Conservation (phyloP, 495 filamentous ascomycete species). For the Pseudoneurospora amorphoporcata region DNA sequence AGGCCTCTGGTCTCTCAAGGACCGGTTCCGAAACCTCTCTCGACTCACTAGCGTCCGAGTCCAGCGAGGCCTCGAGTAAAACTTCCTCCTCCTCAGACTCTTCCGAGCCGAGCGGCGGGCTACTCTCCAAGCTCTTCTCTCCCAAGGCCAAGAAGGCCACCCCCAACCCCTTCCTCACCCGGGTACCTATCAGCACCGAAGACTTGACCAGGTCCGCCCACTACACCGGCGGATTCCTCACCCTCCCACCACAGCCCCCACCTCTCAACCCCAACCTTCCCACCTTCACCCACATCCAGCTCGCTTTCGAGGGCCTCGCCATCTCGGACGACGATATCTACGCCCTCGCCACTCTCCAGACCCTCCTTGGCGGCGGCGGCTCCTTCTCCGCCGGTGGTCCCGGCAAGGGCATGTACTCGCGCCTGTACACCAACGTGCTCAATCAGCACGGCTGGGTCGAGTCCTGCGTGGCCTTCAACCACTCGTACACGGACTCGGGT, state of each 20-base stretch:
- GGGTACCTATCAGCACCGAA: slow-evolving; percentile 32
- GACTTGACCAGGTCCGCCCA: slow-evolving; percentile 60
- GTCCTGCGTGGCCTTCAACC: slow-evolving; percentile 89
- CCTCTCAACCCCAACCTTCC: slow-evolving; percentile 71
- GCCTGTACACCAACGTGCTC: slow-evolving; percentile 92
- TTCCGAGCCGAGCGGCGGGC: slow-evolving; percentile 37
- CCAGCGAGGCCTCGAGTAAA: slow-evolving; percentile 23
- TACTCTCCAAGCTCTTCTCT: slow-evolving; percentile 59
- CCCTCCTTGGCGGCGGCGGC: slow-evolving; percentile 88
- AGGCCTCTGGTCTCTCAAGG: slow-evolving; percentile 46
- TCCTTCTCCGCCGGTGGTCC: slow-evolving; percentile 97
- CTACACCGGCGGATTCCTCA: slow-evolving; percentile 89
- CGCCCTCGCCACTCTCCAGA: slow-evolving; percentile 91
- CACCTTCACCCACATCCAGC: slow-evolving; percentile 78
- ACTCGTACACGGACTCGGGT: slow-evolving; percentile 90
- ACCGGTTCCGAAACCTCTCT: slow-evolving; percentile 43
- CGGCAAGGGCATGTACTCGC: slow-evolving; percentile 97
- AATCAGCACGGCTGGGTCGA: slow-evolving; percentile 98
- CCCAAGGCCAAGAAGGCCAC: slow-evolving; percentile 83
- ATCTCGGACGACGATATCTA: slow-evolving; percentile 90
- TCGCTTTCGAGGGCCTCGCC: slow-evolving; percentile 91
- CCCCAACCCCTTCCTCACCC: slow-evolving; percentile 28
- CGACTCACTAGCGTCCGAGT: slow-evolving; percentile 31
- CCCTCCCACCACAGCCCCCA: slow-evolving; percentile 67
- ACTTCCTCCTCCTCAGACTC: slow-evolving; percentile 32